Evolutionary conservation across 1,139 yeast species (phyloP).

Genomic region (Taphrina flavorubra): DNA sequence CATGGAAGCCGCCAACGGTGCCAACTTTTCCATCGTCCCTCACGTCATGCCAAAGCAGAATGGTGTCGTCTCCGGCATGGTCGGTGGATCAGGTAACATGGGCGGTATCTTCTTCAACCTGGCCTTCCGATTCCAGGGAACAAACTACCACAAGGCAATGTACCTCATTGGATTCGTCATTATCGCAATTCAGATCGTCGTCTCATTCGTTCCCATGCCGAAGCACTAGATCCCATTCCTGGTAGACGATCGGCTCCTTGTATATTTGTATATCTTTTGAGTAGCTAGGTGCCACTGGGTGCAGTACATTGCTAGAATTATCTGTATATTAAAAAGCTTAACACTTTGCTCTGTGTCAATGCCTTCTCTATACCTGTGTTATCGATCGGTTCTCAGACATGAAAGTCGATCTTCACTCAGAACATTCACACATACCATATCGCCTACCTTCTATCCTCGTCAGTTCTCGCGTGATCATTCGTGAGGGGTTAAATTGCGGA

Average conservation of each 20-base stretch:
- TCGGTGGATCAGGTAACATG: constrained; percentile 52
- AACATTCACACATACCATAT: no score
- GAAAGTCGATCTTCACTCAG: neutral
- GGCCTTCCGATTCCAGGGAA: constrained; percentile 49
- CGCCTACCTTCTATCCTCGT: no score
- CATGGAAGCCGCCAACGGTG: constrained; percentile 54
- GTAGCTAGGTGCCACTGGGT: neutral
- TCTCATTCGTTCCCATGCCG: constrained; percentile 40
- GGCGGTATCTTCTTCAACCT: constrained; percentile 52
- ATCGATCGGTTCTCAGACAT: neutral
- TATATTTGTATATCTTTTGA: neutral
- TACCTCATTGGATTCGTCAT: constrained; percentile 35
- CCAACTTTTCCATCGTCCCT: constrained; percentile 52
- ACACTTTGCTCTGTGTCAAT: no score
- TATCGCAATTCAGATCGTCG: constrained; percentile 22
- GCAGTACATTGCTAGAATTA: neutral
- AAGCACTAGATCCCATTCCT: constrained; percentile 9
- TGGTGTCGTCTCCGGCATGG: constrained; percentile 52
- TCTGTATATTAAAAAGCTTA: neutral
- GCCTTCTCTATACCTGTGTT: no score
- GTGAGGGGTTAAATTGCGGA: no score
- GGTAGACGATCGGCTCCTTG: neutral
- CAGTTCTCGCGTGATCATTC: no score
- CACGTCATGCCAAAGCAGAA: constrained; percentile 51
- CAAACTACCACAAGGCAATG: constrained; percentile 31